These are phyloP conservation scores for Fusarium foetens DNA, from an alignment of 2,329 filamentous ascomycete genomes.

Conservation along the genomic window DNA sequence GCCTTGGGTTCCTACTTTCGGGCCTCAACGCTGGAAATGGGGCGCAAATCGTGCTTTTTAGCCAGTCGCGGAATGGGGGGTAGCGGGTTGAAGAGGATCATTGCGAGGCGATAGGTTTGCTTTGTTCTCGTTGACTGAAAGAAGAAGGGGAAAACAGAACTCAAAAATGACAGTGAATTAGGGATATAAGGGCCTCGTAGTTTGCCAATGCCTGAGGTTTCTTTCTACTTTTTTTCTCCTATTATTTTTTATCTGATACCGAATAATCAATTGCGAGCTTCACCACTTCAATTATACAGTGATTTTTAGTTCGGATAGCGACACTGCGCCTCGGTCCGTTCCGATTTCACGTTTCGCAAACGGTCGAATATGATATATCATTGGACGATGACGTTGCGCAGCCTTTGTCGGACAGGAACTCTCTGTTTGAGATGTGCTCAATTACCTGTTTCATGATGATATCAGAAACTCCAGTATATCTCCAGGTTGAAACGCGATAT, in stretches of 20 bases:
- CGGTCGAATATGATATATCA: slow-evolving; percentile 11
- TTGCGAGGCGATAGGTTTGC: slow-evolving; percentile 30
- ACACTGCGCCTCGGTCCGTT: slow-evolving; percentile 39
- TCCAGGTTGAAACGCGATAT: neutral
- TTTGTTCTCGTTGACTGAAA: slow-evolving; percentile 23
- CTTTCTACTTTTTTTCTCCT: neutral
- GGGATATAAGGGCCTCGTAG: slow-evolving; percentile 32
- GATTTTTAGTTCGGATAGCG: slow-evolving; percentile 6
- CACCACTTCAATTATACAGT: slow-evolving; percentile 1
- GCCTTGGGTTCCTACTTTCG: slow-evolving; percentile 24
- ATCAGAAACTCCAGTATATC: neutral
- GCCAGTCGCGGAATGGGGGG: slow-evolving; percentile 36
- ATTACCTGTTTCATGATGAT: slow-evolving; percentile 5
- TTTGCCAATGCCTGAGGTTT: slow-evolving; percentile 36
- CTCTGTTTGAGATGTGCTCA: slow-evolving; percentile 2
- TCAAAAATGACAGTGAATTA: slow-evolving; percentile 27
- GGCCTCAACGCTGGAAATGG: slow-evolving; percentile 37
- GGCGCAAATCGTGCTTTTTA: slow-evolving; percentile 23
- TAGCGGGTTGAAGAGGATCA: slow-evolving; percentile 28
- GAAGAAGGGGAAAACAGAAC: slow-evolving; percentile 20
- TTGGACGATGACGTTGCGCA: slow-evolving; percentile 32
- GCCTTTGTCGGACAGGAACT: slow-evolving; percentile 11
- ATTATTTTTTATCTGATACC: slow-evolving; percentile 1
- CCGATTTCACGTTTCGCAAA: slow-evolving; percentile 30
- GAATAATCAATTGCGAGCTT: neutral